Base-by-base conservation (phyloP, 1,284 basidiomycete species). In the Rhodofomes roseus region DNA sequence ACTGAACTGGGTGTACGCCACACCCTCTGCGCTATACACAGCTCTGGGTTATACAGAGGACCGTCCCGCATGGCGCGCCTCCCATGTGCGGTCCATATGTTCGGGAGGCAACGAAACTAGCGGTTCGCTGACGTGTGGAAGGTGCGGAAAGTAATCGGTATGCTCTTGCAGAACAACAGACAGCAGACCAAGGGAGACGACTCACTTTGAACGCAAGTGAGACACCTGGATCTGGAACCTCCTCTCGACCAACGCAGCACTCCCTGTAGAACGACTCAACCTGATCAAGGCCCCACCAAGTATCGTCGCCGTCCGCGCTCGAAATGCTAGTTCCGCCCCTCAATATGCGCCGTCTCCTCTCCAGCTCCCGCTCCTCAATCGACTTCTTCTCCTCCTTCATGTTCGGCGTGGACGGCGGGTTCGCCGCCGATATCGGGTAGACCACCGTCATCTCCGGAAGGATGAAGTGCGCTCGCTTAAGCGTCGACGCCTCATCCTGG, bases 391-490 rank as follows among this genome's bases (percentile, higher is more conserved):
- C 86, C 60, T 92, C 86, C 74, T 89, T 85, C 56, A 93, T 78
- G 6, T 81, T 82, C 0, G 87, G 85, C 6, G 84, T 90, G 54
- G 84, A 91, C 2, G 93, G 93, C 20, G 93, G 92, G 56, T 89
- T 90, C 18, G 85, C 67, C 2, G 89, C 84, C 39, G 88, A 90
- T 70, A 96, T 95, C 0, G 92, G 92, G 70, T 95, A 96, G 27
- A 93, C 86, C 25, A 88, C 92, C 36, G 85, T 85, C 68, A 95
- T 83, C 67, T 89, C 83, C 0, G 91, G 92, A 2, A 95, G 77
- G 63, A 93, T 90, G 70, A 94, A 95, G 66, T 95, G 91, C 0
- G 92, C 92, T 56, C 91, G 79, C 70, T 91, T 94, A 61, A 95
- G 80, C 6, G 91, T 84, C 66, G 77, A 81, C 34, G 60, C 60